phyloP scores from a whole-genome alignment of 2,329 filamentous ascomycete genomes.

The Ceratocystis alfenasii region DNA sequence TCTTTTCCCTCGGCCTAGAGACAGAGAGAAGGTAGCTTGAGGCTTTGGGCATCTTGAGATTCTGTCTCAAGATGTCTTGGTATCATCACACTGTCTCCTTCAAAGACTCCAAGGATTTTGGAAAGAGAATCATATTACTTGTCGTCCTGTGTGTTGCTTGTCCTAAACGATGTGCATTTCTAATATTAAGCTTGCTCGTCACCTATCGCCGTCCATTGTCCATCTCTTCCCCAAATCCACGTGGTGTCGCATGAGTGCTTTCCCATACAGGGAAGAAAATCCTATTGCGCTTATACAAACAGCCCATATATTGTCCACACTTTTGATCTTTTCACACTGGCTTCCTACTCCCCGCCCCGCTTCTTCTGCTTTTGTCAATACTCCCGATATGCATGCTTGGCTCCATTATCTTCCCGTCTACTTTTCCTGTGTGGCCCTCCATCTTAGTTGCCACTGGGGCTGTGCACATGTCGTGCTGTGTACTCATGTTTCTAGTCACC shows the following conservation, averaged over 20 bases:
- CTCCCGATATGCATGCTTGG: neutral
- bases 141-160: neutral
- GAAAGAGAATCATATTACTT: neutral
- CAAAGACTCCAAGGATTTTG: neutral
- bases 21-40: neutral
- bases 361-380: neutral
- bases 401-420: neutral
- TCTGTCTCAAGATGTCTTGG: neutral
- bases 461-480: constrained; percentile 2
- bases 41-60: neutral
- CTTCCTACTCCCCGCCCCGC: neutral
- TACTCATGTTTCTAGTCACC: neutral
- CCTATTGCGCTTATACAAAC: neutral
- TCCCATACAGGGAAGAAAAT: neutral
- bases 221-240: neutral
- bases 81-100: neutral
- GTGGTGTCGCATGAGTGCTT: neutral
- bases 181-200: neutral
- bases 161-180: neutral
- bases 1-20: no score
- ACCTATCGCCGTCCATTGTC: neutral
- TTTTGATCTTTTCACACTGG: neutral
- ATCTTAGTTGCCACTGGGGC: neutral
- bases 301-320: neutral
- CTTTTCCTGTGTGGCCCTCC: neutral